These are phyloP conservation scores for Fusarium praegraminearum DNA, from an alignment of 2,329 filamentous ascomycete genomes.

Conservation along the genomic window DNA sequence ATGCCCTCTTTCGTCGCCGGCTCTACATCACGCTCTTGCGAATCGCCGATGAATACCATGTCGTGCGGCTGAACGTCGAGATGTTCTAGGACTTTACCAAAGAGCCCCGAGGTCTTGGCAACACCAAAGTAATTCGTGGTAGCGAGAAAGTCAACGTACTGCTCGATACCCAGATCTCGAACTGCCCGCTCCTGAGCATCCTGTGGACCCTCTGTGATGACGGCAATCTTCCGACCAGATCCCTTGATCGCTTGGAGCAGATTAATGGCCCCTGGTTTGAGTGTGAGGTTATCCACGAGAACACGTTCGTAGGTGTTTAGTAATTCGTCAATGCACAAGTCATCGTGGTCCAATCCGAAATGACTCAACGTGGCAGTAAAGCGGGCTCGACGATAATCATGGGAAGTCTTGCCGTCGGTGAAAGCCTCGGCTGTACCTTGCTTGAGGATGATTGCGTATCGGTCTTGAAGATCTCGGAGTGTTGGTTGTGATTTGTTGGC, in stretches of 20 bases:
- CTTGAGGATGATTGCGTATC: conserved; percentile 53
- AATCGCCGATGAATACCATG: conserved; percentile 50
- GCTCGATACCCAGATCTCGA: conserved; percentile 39
- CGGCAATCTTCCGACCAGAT: conserved; percentile 54
- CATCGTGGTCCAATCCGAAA: conserved; percentile 38
- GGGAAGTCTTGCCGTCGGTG: conserved; percentile 57
- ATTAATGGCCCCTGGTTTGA: conserved; percentile 54
- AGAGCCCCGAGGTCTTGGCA: conserved; percentile 48
- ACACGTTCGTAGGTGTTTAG: conserved; percentile 49
- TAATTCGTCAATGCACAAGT: conserved; percentile 34
- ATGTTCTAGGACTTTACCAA: conserved; percentile 45
- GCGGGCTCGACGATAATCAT: conserved; percentile 57
- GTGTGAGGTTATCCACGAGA: conserved; percentile 47
- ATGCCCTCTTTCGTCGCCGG: conserved; percentile 48
- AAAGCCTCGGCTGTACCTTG: conserved; percentile 56
- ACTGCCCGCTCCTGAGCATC: conserved; percentile 60
- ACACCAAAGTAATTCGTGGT: conserved; percentile 50
- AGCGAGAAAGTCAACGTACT: conserved; percentile 49
- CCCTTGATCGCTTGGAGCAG: conserved; percentile 52
- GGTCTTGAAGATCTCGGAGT: conserved; percentile 28
- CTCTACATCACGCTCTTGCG: conserved; percentile 46
- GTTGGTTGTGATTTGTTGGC: conserved; percentile 3
- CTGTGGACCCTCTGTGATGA: conserved; percentile 61
- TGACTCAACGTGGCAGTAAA: conserved; percentile 52
- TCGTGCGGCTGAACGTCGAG: conserved; percentile 43